Base-by-base conservation (phyloP, 768 basidiomycete species). In the Russula virescens region DNA sequence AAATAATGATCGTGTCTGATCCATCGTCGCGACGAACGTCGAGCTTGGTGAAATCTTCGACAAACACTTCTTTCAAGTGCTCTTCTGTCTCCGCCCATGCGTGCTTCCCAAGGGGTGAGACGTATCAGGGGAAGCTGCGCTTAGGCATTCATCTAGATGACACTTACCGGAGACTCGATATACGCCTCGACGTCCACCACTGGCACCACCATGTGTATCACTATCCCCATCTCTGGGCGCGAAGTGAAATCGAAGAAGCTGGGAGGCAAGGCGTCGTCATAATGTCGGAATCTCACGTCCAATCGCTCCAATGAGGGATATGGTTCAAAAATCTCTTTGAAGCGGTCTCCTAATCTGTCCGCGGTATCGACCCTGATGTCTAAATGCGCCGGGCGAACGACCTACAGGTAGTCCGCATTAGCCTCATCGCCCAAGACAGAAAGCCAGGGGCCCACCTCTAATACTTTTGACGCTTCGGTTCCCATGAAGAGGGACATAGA, bases 251-350 rank as follows among this genome's bases (percentile, higher is more conserved):
- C 57, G 47, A 58, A 58, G 47, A 40, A 58, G 46, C 23, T 10
- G 21, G 21, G 18, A 21, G 56, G 56, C 18, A 58, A 19, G 35
- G 18, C 38, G 23, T 38, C 18, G 7, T n/a, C 35, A 35, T 40
- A 58, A 13, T 21, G 25, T 43, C 18, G 42, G 47, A 49, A 23
- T 19, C 23, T 23, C 34, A 58, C 34, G n/a, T 48, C 34, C 16
- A 58, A 19, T 21, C 19, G 46, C 38, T 58, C 47, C 47, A 58
- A 40, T 11, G 48, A 38, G 35, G 57, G 57, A 58, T 58, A 58
- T 3, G 43, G 57, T 25, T 18, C 9, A 11, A 58, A 40, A 14
- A 40, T 5, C 9, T 58, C 25, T 4, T 58, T 40, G 35, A 58
- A 58, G 11, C 2, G 6, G 46, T 11, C 26, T 9, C 25, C 19